Evolutionary conservation across 306 rosid genomes (phyloP), one percentile per base, ranked within the genome.

Genomic region (Dryas drummondii): DNA sequence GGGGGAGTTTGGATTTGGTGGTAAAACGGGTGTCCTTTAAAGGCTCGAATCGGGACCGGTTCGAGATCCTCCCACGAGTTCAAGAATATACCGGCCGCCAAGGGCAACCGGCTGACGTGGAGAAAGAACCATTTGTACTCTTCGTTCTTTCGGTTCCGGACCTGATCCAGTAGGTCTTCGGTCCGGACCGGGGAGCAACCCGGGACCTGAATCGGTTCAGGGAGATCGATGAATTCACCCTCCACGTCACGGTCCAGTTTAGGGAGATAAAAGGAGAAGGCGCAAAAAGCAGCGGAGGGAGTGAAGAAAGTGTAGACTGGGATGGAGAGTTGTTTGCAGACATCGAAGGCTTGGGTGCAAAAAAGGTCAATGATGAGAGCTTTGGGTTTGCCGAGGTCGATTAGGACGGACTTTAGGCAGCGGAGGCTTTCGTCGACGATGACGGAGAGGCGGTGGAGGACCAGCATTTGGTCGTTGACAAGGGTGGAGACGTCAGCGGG

Each of bases 11-110:
- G 52, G 1, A 79, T 74, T 13, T 63, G 46, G 9, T 32, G 64
- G 54, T 84, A 87, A 46, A 77, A 84, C 0, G 83, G 59, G 46
- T 87, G 65, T 19, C 82, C 85, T 61, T 17, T 68, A 2, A 84
- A n/a, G 10, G 88, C 88, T n/a, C 41, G 9, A 16, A 82, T 57
- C 1, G 84, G 11, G 5, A 47, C 11, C 0, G 85, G 85, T 50
- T 87, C 87, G 3, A 87, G 71, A 16, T 80, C 91, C 26, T 76
- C 76, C 88, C 85, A 87, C 17, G 85, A 64, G 81, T 87, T 87
- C 37, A 82, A 51, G 6, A 84, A 48, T 14, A 84, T 72, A 4
- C 82, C 87, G 0, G 82, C 61, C 0, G 85, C 78, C 84, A 75
- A 62, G 7, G 82, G 70, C 48, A 87, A 19, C 13, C 85, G 71